Base-by-base conservation (phyloP, 2,329 filamentous ascomycete genomes). In the Phialophora chinensis region DNA sequence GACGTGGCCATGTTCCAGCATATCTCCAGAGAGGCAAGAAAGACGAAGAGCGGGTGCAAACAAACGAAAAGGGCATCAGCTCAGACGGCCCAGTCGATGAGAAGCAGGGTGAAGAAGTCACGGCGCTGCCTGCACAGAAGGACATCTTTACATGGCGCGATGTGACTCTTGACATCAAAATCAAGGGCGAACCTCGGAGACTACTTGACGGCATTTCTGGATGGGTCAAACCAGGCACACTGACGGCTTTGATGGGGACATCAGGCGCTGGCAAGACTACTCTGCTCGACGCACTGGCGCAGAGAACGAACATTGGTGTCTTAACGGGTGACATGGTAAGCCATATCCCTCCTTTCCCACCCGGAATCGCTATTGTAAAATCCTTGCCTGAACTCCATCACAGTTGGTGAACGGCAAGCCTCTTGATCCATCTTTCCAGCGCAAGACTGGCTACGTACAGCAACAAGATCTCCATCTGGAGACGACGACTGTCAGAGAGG, bases 371-470 rank as follows among this genome's bases (percentile, higher is more conserved):
- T 50, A 23, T n/a, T 3, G 17, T 47, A 8, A 12, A n/a, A 47
- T 61, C 50, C n/a, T 27, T 11, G 27, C 17, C 50, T 61, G 44
- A 65, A 54, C 31, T 31, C 23, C 3, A 8, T 54, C 25, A 5
- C 56, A 69, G 67, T 77, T 90, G 12, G 87, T 90, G 11, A 87
- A 89, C 68, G 88, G 87, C 3, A 83, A 79, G 63, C 80, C 83
- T 0, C 79, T 85, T 0, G 85, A 87, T 68, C 77, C 78, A 5
- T 85, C 83, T 56, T 90, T 90, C 69, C 87, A 89, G 66, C 81
- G 88, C 6, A 88, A 88, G 74, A 89, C 87, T 0, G 88, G 88
- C 1, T 90, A 90, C 71, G 87, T 89, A 0, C 87, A 90, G 70
- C 88, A 90, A 66, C 87, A 90, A 75, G 87, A 91, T 77, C 76